phyloP scores from a whole-genome alignment of 129 eudicot genomes.

The Deinandra increscens region DNA sequence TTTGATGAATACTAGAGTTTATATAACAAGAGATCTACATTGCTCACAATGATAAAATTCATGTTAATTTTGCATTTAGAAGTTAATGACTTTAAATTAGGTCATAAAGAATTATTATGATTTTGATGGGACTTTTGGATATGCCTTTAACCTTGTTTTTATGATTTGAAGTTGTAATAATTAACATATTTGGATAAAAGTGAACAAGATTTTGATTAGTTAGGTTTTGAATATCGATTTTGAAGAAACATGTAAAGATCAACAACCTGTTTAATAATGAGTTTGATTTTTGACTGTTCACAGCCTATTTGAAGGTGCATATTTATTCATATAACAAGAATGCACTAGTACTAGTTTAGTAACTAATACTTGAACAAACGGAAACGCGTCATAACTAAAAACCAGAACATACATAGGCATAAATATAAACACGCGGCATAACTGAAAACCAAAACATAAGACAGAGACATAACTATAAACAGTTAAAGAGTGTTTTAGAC shows the following conservation, averaged over 20 bases:
- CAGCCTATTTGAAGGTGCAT: too few relatives aligned
- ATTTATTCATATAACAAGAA: too few relatives aligned
- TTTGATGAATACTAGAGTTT: neutral
- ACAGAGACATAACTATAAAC: neutral
- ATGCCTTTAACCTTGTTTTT: neutral
- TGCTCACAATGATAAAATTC: neutral
- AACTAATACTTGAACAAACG: constrained; percentile 1
- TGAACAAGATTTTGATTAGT: too few relatives aligned
- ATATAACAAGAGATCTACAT: neutral
- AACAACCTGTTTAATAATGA: too few relatives aligned
- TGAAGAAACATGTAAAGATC: too few relatives aligned
- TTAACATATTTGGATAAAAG: neutral
- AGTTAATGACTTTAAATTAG: neutral
- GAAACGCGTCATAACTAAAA: neutral
- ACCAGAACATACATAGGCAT: neutral
- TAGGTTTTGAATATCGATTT: too few relatives aligned
- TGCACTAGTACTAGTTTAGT: neutral
- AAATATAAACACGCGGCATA: neutral
- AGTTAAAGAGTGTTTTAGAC: constrained; percentile 12
- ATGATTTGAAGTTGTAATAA: neutral
- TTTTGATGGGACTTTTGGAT: neutral
- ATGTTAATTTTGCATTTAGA: neutral
- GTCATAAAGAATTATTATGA: too few relatives aligned
- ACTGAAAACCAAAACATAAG: neutral
- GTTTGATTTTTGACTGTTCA: too few relatives aligned